Base-by-base conservation (phyloP, 805 yeast species). In the Saccharomycopsis synnaedendra region DNA sequence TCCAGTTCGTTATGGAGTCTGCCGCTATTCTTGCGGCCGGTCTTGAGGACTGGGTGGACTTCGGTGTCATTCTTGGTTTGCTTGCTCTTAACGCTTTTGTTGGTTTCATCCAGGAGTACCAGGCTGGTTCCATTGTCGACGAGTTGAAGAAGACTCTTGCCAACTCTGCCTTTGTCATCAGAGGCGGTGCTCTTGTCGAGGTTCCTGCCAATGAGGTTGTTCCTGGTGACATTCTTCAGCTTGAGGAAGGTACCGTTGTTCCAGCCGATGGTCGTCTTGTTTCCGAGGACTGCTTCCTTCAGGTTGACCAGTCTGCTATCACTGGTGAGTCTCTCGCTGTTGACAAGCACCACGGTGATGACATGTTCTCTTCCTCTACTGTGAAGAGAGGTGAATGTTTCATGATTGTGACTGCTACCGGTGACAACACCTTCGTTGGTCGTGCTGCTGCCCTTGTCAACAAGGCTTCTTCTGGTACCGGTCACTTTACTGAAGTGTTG, bases 301-400 rank as follows among this genome's bases (percentile, higher is more conserved):
- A 88, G 72, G 82, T 87, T 63, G 96, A 88, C 73, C 96, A 88
- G 74, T 87, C 96, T 61, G 95, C 96, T 61, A 82, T 88, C 65
- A 88, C 97, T 64, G 97, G 97, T 80, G 97, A 88, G 75, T 88
- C 96, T 55, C 72, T 88, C 59, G 96, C 96, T 65, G 95, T 84
- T 58, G 96, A 87, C 74, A 88, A 88, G 76, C 84, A 74, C 67
- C 71, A 73, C 66, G 95, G 93, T 71, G 96, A 88, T 69, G 71
- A 82, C 58, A 72, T 81, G 65, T 87, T 83, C 80, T 85, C 96
- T 51, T 88, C 96, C 36, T 88, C 96, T 53, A 84, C 95, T 57
- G 93, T 88, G 59, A 88, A 87, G 79, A 82, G 94, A 65, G 96
- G 96, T 78, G 94, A 85, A 72, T 90, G 84, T 64, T 81, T 81